Conservation (phyloP, 352 stramenopile genomes). For the Plasmopara muralis region DNA sequence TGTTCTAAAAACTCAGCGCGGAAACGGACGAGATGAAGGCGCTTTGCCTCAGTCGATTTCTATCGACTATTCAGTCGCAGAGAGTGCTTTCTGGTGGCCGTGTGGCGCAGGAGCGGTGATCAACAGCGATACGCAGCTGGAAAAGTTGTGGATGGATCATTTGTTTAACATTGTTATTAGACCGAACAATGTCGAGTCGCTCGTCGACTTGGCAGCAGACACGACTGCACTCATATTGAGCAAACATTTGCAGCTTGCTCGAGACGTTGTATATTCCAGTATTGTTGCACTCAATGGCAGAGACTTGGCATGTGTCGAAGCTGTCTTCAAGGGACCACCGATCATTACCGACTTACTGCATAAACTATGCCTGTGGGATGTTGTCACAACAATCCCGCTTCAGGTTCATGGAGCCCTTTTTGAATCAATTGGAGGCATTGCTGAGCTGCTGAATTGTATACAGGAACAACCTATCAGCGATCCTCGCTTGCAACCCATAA, state of each 20-base stretch:
- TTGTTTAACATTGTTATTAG: slow-evolving; percentile 63
- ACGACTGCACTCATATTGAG: slow-evolving; percentile 66
- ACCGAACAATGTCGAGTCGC: slow-evolving; percentile 45
- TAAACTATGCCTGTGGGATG: slow-evolving; percentile 49
- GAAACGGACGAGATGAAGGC: slow-evolving; percentile 47
- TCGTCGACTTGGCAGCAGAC: slow-evolving; percentile 70
- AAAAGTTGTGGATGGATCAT: slow-evolving; percentile 61
- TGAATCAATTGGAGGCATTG: slow-evolving; percentile 67
- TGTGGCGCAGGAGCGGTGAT: slow-evolving; percentile 26
- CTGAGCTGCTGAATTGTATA: slow-evolving; percentile 58
- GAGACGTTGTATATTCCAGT: slow-evolving; percentile 50
- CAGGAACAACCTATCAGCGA: slow-evolving; percentile 21
- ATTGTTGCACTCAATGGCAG: slow-evolving; percentile 23
- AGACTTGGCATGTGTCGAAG: slow-evolving; percentile 18
- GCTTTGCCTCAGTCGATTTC: slow-evolving; percentile 62
- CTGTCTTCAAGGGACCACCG: slow-evolving; percentile 38
- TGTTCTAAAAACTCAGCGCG: slow-evolving; percentile 11
- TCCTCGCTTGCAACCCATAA: slow-evolving; percentile 29
- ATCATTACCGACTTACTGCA: slow-evolving; percentile 58
- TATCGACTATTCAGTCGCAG: slow-evolving; percentile 65
- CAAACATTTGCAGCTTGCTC: slow-evolving; percentile 76
- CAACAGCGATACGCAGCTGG: slow-evolving; percentile 21
- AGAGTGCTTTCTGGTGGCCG: slow-evolving; percentile 80
- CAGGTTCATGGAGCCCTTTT: slow-evolving; percentile 76
- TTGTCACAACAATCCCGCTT: slow-evolving; percentile 67